Evolutionary conservation across 805 yeast genomes (phyloP).

Genomic region (Hanseniaspora hatyaiensis): DNA sequence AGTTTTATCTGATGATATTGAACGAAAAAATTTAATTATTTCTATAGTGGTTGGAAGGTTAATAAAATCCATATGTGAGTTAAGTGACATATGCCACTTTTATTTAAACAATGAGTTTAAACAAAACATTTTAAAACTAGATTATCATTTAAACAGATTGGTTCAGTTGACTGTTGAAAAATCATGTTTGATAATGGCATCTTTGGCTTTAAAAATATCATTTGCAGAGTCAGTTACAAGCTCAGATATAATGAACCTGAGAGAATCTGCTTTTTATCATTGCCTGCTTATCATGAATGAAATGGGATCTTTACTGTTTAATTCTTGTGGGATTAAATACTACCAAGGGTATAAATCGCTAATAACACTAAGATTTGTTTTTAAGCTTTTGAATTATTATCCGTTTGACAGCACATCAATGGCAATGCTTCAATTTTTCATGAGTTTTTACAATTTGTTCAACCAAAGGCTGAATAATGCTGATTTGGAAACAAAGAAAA

Average conservation of each 20-base stretch:
- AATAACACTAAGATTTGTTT: slow-evolving; percentile 15
- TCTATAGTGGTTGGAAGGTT: not conserved
- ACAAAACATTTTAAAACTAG: slow-evolving; percentile 7
- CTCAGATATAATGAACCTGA: not conserved
- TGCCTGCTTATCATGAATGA: slow-evolving; percentile 14
- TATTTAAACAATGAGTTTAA: slow-evolving; percentile 10
- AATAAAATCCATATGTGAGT: not conserved
- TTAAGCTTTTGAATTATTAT: slow-evolving; percentile 14
- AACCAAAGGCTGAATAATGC: not conserved
- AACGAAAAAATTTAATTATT: not conserved
- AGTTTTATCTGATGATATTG: not conserved
- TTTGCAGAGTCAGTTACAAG: not conserved
- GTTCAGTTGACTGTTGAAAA: slow-evolving; percentile 14
- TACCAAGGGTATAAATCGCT: slow-evolving; percentile 16
- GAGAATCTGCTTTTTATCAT: slow-evolving; percentile 2
- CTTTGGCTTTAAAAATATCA: slow-evolving; percentile 9
- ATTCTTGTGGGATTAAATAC: slow-evolving; percentile 16
- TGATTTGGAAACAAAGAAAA: not conserved
- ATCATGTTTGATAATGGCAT: slow-evolving; percentile 8
- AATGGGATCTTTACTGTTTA: slow-evolving; percentile 17
- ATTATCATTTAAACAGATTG: slow-evolving; percentile 16
- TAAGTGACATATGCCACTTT: slow-evolving; percentile 9
- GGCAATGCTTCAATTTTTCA: slow-evolving; percentile 16
- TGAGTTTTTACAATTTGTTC: slow-evolving; percentile 7
- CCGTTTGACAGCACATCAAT: slow-evolving; percentile 13